Evolutionary conservation across 2,329 filamentous ascomycete species (phyloP).

Genomic region (Calonectria pseudoreteaudii): DNA sequence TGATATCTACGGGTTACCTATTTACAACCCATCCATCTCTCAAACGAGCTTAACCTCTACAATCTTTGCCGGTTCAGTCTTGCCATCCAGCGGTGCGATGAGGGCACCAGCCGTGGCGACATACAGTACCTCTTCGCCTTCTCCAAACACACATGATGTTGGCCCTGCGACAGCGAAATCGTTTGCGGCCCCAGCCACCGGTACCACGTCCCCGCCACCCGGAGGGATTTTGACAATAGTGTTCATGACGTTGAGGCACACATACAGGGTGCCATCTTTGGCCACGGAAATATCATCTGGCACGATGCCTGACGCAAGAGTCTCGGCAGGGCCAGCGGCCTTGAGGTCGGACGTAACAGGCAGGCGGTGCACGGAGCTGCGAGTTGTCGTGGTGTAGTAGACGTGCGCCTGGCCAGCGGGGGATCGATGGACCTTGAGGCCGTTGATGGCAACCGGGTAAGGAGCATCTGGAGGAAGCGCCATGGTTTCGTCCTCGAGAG

Average conservation of each 20-base stretch:
- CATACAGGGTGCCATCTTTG: slow-evolving; percentile 32
- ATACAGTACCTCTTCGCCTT: slow-evolving; percentile 28
- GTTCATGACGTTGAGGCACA: slow-evolving; percentile 35
- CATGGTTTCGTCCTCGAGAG: slow-evolving; percentile 33
- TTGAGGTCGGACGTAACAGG: slow-evolving; percentile 23
- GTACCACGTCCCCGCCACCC: background rate
- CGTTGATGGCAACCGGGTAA: slow-evolving; percentile 34
- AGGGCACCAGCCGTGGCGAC: slow-evolving; percentile 31
- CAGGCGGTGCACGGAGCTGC: slow-evolving; percentile 31
- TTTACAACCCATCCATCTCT: background rate
- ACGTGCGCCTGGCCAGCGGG: slow-evolving; percentile 26
- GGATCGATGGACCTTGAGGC: slow-evolving; percentile 34
- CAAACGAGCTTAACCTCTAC: slow-evolving; percentile 26
- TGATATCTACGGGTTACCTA: slow-evolving; percentile 17
- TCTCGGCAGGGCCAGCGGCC: slow-evolving; percentile 26
- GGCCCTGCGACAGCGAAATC: slow-evolving; percentile 26
- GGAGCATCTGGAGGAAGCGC: slow-evolving; percentile 20
- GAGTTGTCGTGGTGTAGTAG: slow-evolving; percentile 32
- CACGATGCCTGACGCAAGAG: slow-evolving; percentile 23
- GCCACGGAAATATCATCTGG: slow-evolving; percentile 35
- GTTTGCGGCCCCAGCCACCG: slow-evolving; percentile 23
- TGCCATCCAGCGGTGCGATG: slow-evolving; percentile 28
- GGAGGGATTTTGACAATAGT: slow-evolving; percentile 27
- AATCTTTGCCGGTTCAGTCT: slow-evolving; percentile 36
- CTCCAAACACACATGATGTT: slow-evolving; percentile 29